Conservation (phyloP, 129 eudicot genomes). For the Artemisia annua region DNA sequence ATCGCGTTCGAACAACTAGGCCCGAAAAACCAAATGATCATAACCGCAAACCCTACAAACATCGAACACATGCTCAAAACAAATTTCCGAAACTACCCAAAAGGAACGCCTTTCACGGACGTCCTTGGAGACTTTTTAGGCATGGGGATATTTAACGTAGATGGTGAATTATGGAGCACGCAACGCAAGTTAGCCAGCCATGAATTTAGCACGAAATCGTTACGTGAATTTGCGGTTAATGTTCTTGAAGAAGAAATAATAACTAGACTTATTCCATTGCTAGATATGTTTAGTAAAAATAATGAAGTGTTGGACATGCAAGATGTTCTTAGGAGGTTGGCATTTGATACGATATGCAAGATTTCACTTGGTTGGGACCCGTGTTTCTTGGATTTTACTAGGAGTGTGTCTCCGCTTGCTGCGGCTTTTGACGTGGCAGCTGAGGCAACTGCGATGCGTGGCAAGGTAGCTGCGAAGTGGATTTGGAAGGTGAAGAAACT, state of each 20-base stretch:
- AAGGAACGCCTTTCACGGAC: conserved; percentile 70
- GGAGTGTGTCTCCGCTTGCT: conserved; percentile 36
- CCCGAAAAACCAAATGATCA: conserved; percentile 40
- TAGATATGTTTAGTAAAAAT: conserved; percentile 38
- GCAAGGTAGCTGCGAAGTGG: conserved; percentile 40
- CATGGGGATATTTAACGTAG: conserved; percentile 79
- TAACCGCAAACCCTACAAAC: conserved; percentile 75
- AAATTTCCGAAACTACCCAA: conserved; percentile 68
- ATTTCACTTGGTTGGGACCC: conserved; percentile 73
- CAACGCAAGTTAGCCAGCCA: conserved; percentile 77
- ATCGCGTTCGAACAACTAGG: conserved; percentile 45
- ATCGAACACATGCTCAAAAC: conserved; percentile 67
- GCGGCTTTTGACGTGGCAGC: conserved; percentile 74
- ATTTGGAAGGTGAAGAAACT: conserved; percentile 60
- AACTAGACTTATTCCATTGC: conserved; percentile 54
- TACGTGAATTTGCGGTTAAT: conserved; percentile 53
- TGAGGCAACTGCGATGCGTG: conserved; percentile 56
- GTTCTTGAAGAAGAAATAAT: conserved; percentile 52
- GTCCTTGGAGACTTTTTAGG: conserved; percentile 79
- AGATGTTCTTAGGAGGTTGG: conserved; percentile 61
- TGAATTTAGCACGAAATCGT: conserved; percentile 56
- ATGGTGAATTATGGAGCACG: conserved; percentile 62
- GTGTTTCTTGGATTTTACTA: conserved; percentile 37
- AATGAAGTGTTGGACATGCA: conserved; percentile 59
- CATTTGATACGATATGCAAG: conserved; percentile 72